Percentiles rank a stretch among this genome's conserved stretches.
Evolutionary conservation across 495 filamentous ascomycete species (phyloP).

Genomic region (Aspergillus wentii): DNA sequence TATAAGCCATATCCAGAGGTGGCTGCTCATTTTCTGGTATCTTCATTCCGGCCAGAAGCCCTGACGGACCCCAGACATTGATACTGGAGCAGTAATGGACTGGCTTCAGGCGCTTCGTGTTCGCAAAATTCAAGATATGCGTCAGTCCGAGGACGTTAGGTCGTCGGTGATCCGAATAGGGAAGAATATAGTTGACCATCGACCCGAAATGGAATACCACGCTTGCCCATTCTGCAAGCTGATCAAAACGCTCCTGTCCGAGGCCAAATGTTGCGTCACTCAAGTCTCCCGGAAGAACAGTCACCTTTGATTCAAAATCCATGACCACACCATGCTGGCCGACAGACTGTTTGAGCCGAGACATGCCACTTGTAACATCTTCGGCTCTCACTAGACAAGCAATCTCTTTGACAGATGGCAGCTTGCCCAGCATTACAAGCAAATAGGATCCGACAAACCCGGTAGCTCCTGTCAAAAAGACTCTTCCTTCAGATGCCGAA

Average conservation of each 20-base stretch:
- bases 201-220: constrained; percentile 15
- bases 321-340: background rate
- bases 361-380: background rate
- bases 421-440: background rate
- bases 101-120: constrained; percentile 4
- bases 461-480: background rate
- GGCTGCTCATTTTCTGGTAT: constrained; percentile 8
- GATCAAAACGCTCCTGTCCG: background rate
- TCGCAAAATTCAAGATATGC: constrained; percentile 7
- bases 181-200: constrained; percentile 8
- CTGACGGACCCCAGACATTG: constrained; percentile 5
- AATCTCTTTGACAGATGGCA: background rate
- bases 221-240: constrained; percentile 7
- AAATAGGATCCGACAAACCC: background rate
- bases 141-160: constrained; percentile 8
- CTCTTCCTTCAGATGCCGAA: background rate
- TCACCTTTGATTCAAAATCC: background rate
- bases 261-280: background rate
- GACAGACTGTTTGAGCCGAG: background rate
- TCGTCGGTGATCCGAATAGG: constrained; percentile 11
- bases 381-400: background rate
- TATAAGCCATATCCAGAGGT: constrained; percentile 3
- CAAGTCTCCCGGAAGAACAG: background rate
- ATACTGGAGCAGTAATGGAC: constrained; percentile 16
- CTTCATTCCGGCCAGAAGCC: background rate